These are phyloP conservation scores for Dicorynia guianensis DNA, from an alignment of 306 rosid genomes.

Conservation along the genomic window DNA sequence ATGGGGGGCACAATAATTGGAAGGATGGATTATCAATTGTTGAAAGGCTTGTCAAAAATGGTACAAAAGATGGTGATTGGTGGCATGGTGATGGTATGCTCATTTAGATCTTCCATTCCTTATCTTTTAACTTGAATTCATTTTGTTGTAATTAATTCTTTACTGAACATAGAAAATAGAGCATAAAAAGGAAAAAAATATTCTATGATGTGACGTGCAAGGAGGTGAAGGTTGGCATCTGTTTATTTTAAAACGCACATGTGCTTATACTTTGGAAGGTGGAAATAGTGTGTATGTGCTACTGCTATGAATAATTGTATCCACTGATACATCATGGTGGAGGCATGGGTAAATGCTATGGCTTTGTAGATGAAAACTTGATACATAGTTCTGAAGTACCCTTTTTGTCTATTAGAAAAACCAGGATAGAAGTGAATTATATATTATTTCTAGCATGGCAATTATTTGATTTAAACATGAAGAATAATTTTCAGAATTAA, in stretches of 20 bases:
- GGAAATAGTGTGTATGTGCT: slow-evolving; percentile 15
- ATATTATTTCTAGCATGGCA: too few species aligned
- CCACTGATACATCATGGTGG: slow-evolving; percentile 22
- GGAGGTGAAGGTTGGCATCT: slow-evolving; percentile 30
- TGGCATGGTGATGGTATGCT: slow-evolving; percentile 89
- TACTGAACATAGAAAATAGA: slow-evolving; percentile 8
- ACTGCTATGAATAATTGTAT: slow-evolving; percentile 16
- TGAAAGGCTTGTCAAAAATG: slow-evolving; percentile 67
- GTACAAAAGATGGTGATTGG: slow-evolving; percentile 71
- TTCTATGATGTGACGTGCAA: slow-evolving; percentile 23
- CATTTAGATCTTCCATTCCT: slow-evolving; percentile 22
- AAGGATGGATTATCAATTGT: slow-evolving; percentile 66
- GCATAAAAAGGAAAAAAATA: slow-evolving; percentile 8
- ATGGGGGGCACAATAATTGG: slow-evolving; percentile 91
- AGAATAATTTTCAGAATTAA: too few species aligned
- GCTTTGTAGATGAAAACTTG: slow-evolving; percentile 7
- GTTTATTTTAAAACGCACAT: neutral
- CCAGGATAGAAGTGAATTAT: neutral
- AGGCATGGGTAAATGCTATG: slow-evolving; percentile 10
- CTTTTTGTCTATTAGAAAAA: neutral
- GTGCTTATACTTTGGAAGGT: neutral
- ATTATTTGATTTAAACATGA: too few species aligned
- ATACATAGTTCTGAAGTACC: neutral
- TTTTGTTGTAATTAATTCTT: slow-evolving; percentile 28
- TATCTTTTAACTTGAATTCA: slow-evolving; percentile 29